Evolutionary conservation across 2,329 filamentous ascomycete species (phyloP).

Genomic region (Macroventuria anomochaeta): DNA sequence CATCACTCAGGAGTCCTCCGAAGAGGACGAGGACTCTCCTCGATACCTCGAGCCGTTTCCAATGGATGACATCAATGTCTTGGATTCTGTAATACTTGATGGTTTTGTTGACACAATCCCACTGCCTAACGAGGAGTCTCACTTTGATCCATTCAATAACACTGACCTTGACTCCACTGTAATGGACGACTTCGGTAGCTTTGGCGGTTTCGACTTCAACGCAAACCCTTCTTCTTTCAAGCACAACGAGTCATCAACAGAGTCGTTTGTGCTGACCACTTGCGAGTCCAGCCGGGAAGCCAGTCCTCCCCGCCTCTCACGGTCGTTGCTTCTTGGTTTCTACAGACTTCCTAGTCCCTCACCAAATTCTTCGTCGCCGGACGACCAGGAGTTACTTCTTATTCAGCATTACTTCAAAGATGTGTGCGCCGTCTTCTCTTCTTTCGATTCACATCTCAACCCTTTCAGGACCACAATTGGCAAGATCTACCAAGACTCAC

Average conservation of each 20-base stretch:
- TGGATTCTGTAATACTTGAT: slow-evolving; percentile 38
- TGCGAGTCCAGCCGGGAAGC: slow-evolving; percentile 27
- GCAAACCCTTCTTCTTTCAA: slow-evolving; percentile 26
- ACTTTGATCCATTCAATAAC: slow-evolving; percentile 35
- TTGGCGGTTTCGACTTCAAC: slow-evolving; percentile 31
- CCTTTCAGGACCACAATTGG: slow-evolving; percentile 66
- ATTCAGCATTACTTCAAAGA: slow-evolving; percentile 70
- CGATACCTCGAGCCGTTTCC: slow-evolving; percentile 34
- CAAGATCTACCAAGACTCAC: slow-evolving; percentile 63
- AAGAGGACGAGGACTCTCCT: slow-evolving; percentile 36
- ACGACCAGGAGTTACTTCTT: slow-evolving; percentile 61
- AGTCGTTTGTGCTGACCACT: slow-evolving; percentile 20
- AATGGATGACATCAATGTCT: slow-evolving; percentile 32
- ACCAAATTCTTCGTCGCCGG: slow-evolving; percentile 42
- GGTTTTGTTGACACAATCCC: slow-evolving; percentile 30
- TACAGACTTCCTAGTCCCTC: slow-evolving; percentile 47
- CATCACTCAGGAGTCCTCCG: slow-evolving; percentile 30
- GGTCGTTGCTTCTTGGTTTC: slow-evolving; percentile 50
- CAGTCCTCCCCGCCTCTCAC: slow-evolving; percentile 40
- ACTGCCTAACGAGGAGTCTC: slow-evolving; percentile 32
- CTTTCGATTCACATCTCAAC: slow-evolving; percentile 68
- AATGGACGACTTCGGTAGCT: slow-evolving; percentile 13
- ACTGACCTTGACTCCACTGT: slow-evolving; percentile 34
- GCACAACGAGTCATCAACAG: slow-evolving; percentile 25
- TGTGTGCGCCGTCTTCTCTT: slow-evolving; percentile 67